Evolutionary conservation across 257 asterid genomes (phyloP).

Genomic region (Scutellaria barbata): DNA sequence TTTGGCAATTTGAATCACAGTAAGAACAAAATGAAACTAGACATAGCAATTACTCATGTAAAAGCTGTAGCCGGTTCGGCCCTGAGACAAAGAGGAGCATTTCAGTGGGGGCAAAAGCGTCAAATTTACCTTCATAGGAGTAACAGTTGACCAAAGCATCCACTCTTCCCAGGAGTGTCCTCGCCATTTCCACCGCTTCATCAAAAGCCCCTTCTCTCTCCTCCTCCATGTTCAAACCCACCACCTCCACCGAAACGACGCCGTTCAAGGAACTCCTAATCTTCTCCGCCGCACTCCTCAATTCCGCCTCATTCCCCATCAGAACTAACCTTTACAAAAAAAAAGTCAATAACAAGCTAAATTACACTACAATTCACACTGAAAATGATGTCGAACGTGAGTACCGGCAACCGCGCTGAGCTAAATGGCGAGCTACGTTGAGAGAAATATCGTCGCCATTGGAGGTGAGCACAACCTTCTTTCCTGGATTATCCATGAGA

Average conservation of each 20-base stretch:
- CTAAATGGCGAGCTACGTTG: constrained; percentile 70
- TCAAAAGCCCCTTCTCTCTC: constrained; percentile 58
- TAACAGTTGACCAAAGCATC: constrained; percentile 85
- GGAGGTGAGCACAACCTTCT: constrained; percentile 85
- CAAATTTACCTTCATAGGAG: constrained; percentile 72
- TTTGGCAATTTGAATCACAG: neutral
- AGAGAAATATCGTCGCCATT: constrained; percentile 74
- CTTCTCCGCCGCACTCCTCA: constrained; percentile 59
- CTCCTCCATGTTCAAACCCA: constrained; percentile 75
- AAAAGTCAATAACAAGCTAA: neutral
- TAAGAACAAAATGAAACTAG: no score
- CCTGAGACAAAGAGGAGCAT: neutral
- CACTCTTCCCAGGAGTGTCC: constrained; percentile 54
- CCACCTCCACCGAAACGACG: constrained; percentile 55
- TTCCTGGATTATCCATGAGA: constrained; percentile 51
- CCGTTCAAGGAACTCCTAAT: constrained; percentile 54
- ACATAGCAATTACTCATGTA: no score
- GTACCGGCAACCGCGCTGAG: constrained; percentile 88
- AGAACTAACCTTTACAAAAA: constrained; percentile 59
- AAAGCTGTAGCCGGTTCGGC: no score
- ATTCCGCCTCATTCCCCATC: constrained; percentile 72
- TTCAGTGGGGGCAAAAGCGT: neutral
- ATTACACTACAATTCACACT: neutral
- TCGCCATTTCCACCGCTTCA: constrained; percentile 73
- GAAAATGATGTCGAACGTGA: neutral